Evolutionary conservation across 2,329 filamentous ascomycete genomes (phyloP), one percentile per base, ranked within the genome.

Genomic region (Colletotrichum sidae): DNA sequence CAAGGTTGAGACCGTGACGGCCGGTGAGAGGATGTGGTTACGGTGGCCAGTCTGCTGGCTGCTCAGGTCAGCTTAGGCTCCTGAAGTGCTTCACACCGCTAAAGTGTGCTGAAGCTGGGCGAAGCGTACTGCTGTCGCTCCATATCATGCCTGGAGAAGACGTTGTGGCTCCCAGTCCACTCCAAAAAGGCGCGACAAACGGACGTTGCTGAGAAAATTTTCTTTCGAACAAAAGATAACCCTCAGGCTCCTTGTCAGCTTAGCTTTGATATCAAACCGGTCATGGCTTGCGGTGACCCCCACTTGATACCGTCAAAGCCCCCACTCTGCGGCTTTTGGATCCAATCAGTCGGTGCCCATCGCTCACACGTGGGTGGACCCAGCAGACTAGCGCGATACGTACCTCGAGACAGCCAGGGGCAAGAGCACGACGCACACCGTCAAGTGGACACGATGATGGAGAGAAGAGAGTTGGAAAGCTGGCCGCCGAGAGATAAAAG

Each of bases 361-460:
- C 54, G 39, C 61, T 68, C 61, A 55, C 65, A 69, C 67, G 67
- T 68, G 67, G 67, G 67, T 69, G 67, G 67, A 55, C 51, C 67
- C 61, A 50, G 60, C 60, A 67, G 60, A 60, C 65, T 55, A 50
- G 49, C 50, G 59, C 60, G 55, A 11, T 25, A 25, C 25, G 25
- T 25, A 25, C 4, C 25, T 25, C 25, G 10, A 44, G 56, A 57
- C 58, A 64, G 37, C 13, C 10, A 47, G 39, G 51, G 35, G n/a
- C 49, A 49, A 12, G 42, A 41, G 17, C 41, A 34, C 61, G 46
- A 61, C 50, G 50, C 17, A 45, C 39, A 66, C 42, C 56, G 47
- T 45, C 44, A 65, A 66, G 63, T 66, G 59, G 63, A 62, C 59
- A 57, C 47, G 33, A 63, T 25, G 42, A 53, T 42, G 52, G 41